Base-by-base conservation (phyloP, 2,329 filamentous ascomycete genomes). In the Cercospora canescens region DNA sequence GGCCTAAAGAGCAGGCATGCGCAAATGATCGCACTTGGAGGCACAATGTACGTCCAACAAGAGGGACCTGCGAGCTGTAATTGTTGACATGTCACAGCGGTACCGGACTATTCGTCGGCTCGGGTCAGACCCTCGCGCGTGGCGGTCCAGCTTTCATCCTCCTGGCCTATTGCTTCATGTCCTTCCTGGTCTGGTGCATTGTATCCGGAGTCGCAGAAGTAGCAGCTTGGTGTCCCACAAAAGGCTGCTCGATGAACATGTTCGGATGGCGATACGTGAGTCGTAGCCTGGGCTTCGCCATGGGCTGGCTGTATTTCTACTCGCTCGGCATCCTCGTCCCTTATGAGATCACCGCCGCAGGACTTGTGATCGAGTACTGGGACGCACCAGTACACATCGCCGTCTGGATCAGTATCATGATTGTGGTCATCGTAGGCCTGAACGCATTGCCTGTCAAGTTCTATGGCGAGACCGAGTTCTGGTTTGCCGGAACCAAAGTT, bases 151-250 rank as follows among this genome's bases (percentile, higher is more conserved):
- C 77, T 12, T 81, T 80, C 65, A 77, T 81, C n/a, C 72, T 85
- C 55, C 71, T 77, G 56, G 75, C 78, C 67, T 80, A 78, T 70
- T 67, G 73, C 18, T 70, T 83, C 48, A 78, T 84, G 68, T 76
- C 79, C 41, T 74, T 82, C 45, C 63, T 83, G 70, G 72, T 85
- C 66, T 77, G 75, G 65, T 75, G 75, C 56, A 72, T 81, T 68
- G 82, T 88, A 14, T 83, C 81, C 37, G 81, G 79, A 57, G 81
- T 83, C 11, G 81, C 81, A n/a, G 85, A 87, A 73, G 83, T 89
- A 75, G 84, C 86, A 9, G 82, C 87, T 37, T 88, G 86, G 80
- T 81, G 89, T 54, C 85, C 87, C 8, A 77, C 87, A 68, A 80
- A 85, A 35, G 83, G 84, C 68, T 79, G 74, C 65, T 81, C 83